Conservation (phyloP, 1,139 yeast species). For the Kluyveromyces marxianus region DNA sequence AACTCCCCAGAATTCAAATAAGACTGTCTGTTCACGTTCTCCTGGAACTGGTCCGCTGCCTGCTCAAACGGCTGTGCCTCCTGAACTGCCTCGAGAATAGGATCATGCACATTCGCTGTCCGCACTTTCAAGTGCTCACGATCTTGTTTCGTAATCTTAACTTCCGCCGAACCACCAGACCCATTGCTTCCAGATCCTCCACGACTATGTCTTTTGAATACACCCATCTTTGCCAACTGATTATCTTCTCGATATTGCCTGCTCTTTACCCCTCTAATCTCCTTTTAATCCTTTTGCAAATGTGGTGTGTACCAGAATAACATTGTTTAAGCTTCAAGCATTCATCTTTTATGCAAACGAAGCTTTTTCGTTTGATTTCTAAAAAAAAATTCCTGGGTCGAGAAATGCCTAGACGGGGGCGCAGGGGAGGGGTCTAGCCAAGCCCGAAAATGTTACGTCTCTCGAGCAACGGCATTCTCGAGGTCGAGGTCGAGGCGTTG, state of each 20-base stretch:
- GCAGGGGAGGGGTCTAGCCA: no score
- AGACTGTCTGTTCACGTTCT: constrained; percentile 28
- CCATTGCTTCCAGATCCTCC: constrained; percentile 19
- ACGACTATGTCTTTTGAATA: constrained; percentile 9
- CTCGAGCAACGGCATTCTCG: no score
- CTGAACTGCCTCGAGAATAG: constrained; percentile 81
- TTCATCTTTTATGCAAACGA: no score
- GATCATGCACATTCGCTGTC: constrained; percentile 70
- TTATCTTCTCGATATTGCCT: not conserved
- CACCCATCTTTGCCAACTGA: constrained; percentile 10
- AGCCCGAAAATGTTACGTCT: no score
- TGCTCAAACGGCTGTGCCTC: constrained; percentile 95
- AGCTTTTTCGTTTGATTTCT: no score
- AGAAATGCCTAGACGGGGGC: no score
- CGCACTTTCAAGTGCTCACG: constrained; percentile 50
- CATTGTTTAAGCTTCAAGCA: no score
- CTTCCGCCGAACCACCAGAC: constrained; percentile 14
- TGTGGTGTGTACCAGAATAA: no score
- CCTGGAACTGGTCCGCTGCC: constrained; percentile 35
- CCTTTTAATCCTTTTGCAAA: not conserved
- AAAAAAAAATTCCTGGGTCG: no score
- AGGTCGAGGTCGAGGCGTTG: no score
- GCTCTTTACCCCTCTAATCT: not conserved
- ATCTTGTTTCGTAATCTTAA: constrained; percentile 39
- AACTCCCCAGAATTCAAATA: constrained; percentile 28